Conservation (phyloP, 2,329 filamentous ascomycete species). For the Pleomassaria siparia region DNA sequence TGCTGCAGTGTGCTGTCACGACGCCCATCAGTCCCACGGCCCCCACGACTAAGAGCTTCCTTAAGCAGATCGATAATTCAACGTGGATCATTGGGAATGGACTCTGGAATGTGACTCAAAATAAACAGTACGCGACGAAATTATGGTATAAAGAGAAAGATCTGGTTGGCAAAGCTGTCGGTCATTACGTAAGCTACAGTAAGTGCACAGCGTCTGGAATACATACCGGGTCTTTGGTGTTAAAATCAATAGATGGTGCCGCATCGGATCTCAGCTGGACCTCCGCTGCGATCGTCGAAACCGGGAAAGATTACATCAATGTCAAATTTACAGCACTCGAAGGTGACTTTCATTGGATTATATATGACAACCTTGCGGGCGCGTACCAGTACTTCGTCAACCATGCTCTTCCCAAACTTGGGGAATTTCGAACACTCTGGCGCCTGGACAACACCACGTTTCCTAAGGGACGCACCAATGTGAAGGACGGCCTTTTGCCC, state of each 20-base stretch:
- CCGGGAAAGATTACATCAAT: conserved; percentile 50
- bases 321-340: conserved; percentile 51
- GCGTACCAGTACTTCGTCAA: conserved; percentile 61
- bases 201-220: conserved; percentile 10
- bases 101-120: conserved; percentile 47
- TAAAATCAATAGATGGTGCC: conserved; percentile 45
- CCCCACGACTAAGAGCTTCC: conserved; percentile 27
- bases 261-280: conserved; percentile 52
- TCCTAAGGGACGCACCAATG: conserved; percentile 48
- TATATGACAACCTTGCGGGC: conserved; percentile 52
- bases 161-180: conserved; percentile 44
- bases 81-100: conserved; percentile 45
- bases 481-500: conserved; percentile 51
- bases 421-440: conserved; percentile 55
- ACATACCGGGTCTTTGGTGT: neutral
- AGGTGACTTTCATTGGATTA: conserved; percentile 57
- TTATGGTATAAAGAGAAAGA: conserved; percentile 47
- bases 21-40: neutral
- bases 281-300: conserved; percentile 47
- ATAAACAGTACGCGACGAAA: conserved; percentile 42
- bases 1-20: conserved; percentile 10
- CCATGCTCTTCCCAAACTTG: conserved; percentile 49
- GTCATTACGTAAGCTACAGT: conserved; percentile 52
- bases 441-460: conserved; percentile 54
- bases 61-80: conserved; percentile 35